phyloP scores from a whole-genome alignment of 768 basidiomycete species.

The Hortiboletus campestris region DNA sequence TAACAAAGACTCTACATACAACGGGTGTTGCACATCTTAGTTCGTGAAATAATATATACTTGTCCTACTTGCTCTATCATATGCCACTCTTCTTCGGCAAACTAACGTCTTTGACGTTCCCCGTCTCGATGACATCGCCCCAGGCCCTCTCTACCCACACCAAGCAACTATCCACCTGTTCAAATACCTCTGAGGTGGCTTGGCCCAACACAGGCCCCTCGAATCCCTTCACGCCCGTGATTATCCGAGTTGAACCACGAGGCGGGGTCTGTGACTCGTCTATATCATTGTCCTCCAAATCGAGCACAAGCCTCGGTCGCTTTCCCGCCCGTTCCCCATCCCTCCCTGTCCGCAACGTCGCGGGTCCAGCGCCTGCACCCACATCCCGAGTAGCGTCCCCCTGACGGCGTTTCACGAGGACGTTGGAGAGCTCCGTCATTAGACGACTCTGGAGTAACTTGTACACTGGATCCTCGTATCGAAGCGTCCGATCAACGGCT shows the following conservation, averaged over 20 bases:
- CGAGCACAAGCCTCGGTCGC: conserved; percentile 28
- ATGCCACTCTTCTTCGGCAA: not conserved
- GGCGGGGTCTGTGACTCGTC: conserved; percentile 5
- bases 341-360: conserved; percentile 35
- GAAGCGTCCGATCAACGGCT: conserved; percentile 62
- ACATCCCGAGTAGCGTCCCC: not conserved
- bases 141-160: conserved; percentile 58
- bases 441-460: conserved; percentile 59
- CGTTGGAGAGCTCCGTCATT: conserved; percentile 37
- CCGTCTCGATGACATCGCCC: conserved; percentile 40
- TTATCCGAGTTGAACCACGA: not conserved
- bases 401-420: conserved; percentile 25
- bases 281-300: conserved; percentile 16
- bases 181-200: conserved; percentile 42
- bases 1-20: not conserved
- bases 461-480: conserved; percentile 64
- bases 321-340: conserved; percentile 21
- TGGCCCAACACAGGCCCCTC: conserved; percentile 57
- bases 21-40: no score
- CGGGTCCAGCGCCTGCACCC: conserved; percentile 11
- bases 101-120: not conserved
- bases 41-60: no score
- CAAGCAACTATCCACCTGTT: conserved; percentile 41
- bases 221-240: conserved; percentile 55
- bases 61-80: not conserved